Conservation (phyloP, 768 basidiomycete genomes). For the Myochromella boudieri region DNA sequence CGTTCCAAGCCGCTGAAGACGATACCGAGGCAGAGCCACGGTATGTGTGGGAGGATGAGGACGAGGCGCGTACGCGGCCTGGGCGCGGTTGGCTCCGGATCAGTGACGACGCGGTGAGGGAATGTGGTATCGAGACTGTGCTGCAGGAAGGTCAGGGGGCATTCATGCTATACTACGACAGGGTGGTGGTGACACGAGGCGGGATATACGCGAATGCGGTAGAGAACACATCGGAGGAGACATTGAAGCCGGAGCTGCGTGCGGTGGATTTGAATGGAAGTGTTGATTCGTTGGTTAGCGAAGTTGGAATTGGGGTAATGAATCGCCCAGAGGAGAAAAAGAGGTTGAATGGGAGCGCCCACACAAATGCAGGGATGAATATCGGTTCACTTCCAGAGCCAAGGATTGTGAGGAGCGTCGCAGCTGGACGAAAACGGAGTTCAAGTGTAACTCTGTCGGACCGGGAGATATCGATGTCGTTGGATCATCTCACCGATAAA, state of each 20-base stretch:
- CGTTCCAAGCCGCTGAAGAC: conserved; percentile 24
- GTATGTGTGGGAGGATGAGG: conserved; percentile 60
- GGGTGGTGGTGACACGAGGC: conserved; percentile 34
- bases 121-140: conserved; percentile 74
- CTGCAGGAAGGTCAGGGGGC: conserved; percentile 69
- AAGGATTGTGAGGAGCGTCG: conserved; percentile 59
- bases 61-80: conserved; percentile 28
- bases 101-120: conserved; percentile 80
- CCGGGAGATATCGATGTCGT: conserved; percentile 19
- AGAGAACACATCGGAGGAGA: conserved; percentile 58
- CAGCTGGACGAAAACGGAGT: conserved; percentile 42
- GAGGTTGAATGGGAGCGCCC: conserved; percentile 9
- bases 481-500: conserved; percentile 7
- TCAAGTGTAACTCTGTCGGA: conserved; percentile 31
- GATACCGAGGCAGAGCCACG: conserved; percentile 25
- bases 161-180: conserved; percentile 97
- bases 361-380: conserved; percentile 16
- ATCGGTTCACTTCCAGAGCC: conserved; percentile 36
- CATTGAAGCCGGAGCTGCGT: conserved; percentile 53
- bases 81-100: conserved; percentile 85
- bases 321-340: conserved; percentile 22
- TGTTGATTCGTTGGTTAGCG: conserved; percentile 44
- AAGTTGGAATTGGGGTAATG: conserved; percentile 40
- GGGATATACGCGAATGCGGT: conserved; percentile 20
- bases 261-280: conserved; percentile 47